Conservation (phyloP, 495 filamentous ascomycete genomes). For the Cryomyces minteri region DNA sequence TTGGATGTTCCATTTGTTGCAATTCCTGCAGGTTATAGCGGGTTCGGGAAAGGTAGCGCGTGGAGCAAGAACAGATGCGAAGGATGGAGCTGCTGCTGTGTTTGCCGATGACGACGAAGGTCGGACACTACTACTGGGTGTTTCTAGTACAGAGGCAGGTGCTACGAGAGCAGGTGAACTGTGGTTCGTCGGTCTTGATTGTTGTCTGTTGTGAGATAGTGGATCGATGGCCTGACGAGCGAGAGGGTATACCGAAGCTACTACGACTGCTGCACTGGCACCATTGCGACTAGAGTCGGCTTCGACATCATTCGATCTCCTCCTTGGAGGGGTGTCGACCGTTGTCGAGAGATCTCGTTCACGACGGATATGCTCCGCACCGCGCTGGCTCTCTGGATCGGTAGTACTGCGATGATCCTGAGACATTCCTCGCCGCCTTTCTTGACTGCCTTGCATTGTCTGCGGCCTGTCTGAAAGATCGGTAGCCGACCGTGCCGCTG, state of each 20-base stretch:
- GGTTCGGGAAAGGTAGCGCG: slow-evolving; percentile 40
- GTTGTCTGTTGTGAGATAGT: too few species aligned
- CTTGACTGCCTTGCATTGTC: slow-evolving; percentile 11
- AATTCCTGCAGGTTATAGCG: slow-evolving; percentile 49
- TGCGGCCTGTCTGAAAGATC: slow-evolving; percentile 33
- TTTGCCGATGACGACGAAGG: not conserved
- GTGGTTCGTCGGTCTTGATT: not conserved
- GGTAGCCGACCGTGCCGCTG: slow-evolving; percentile 36
- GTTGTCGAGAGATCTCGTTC: too few species aligned
- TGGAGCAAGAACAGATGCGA: not conserved
- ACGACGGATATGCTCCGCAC: too few species aligned
- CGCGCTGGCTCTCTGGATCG: slow-evolving; percentile 17
- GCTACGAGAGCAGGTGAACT: not conserved
- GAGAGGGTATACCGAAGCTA: too few species aligned
- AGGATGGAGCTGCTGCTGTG: not conserved
- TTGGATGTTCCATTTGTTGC: slow-evolving; percentile 46
- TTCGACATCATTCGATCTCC: too few species aligned
- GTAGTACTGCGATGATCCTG: slow-evolving; percentile 26
- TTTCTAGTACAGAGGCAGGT: not conserved
- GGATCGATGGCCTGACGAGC: too few species aligned
- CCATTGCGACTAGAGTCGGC: too few species aligned
- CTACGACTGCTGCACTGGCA: too few species aligned
- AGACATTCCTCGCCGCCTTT: slow-evolving; percentile 10
- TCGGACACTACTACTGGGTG: not conserved
- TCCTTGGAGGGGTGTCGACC: too few species aligned